Conservation (phyloP, 116 monocot genomes). For the Phalaenopsis hybrid region DNA sequence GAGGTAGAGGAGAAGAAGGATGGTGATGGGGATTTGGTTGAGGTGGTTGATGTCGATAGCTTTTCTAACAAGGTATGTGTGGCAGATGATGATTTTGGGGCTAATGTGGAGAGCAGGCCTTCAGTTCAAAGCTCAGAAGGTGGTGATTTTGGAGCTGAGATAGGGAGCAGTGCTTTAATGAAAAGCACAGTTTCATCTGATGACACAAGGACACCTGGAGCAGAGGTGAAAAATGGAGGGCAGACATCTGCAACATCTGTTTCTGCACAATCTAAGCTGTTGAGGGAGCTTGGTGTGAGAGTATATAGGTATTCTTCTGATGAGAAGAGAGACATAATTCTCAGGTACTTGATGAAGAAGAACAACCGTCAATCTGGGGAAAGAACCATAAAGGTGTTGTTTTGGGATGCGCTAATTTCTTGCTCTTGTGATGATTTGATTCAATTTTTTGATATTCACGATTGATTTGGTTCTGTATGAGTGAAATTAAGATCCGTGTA, state of each 20-base stretch:
- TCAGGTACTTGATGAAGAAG: slow-evolving; percentile 29
- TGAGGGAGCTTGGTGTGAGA: slow-evolving; percentile 29
- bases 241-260: not conserved
- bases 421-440: not conserved
- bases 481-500: not conserved
- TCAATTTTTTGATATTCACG: not conserved
- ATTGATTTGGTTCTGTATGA: not conserved
- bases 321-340: slow-evolving; percentile 35
- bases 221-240: slow-evolving; percentile 6
- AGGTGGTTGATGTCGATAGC: slow-evolving; percentile 17
- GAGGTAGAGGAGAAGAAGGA: slow-evolving; percentile 14
- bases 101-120: slow-evolving; percentile 5
- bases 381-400: slow-evolving; percentile 24
- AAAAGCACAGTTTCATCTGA: not conserved
- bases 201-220: not conserved
- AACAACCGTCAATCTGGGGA: slow-evolving; percentile 17
- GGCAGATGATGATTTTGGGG: not conserved
- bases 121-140: not conserved
- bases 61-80: slow-evolving; percentile 16
- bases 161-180: not conserved
- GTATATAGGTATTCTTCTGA: slow-evolving; percentile 28
- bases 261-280: slow-evolving; percentile 17
- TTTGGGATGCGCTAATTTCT: not conserved
- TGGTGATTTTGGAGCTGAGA: not conserved
- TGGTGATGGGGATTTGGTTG: slow-evolving; percentile 8